Base-by-base conservation (phyloP, 192 early-diverging fungal species). In the Physocladia obscura region DNA sequence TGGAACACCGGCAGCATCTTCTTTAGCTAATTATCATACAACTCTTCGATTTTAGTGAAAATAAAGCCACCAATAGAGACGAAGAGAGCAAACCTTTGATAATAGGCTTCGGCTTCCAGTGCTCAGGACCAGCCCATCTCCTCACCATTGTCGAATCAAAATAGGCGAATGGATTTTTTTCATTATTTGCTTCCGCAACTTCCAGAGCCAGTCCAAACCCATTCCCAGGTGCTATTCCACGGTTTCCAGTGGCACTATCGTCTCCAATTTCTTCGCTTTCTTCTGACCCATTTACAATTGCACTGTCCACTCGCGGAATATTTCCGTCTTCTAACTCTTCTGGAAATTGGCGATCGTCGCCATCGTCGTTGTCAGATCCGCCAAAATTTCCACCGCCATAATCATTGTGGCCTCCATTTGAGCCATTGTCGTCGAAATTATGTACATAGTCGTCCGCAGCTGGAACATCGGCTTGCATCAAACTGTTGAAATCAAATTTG, bases 41-140 rank as follows among this genome's bases (percentile, higher is more conserved):
- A n/a, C n/a, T n/a, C n/a, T n/a, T n/a, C n/a, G n/a, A n/a, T n/a
- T n/a, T n/a, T n/a, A n/a, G n/a, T n/a, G n/a, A 48, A 29, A 63
- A n/a, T 63, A 15, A 21, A 52, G 36, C 29, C 22, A 62, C 19
- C 22, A 62, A 48, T 11, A 62, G 4, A 24, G 40, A 39, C 22
- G 48, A 48, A 21, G 22, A 11, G 5, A 34, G 52, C 47, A 26
- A 8, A 63, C 61, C 44, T 32, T 63, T 63, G 26, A 65, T 65
- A 32, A 69, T 69, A 6, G 67, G 67, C 37, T 61, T 58, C 5
- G 70, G 70, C 56, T 73, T 92, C 94, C 94, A 98, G 73, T 93
- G 91, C 63, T 91, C 92, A 13, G 94, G 93, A 15, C 96, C 96
- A 5, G 94, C 96, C 96, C 96, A 98, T 54, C 87, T 87, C 49